These are phyloP conservation scores for Prasinococcaceae sp. DNA, from an alignment of 139 green algal species.

Conservation along the genomic window DNA sequence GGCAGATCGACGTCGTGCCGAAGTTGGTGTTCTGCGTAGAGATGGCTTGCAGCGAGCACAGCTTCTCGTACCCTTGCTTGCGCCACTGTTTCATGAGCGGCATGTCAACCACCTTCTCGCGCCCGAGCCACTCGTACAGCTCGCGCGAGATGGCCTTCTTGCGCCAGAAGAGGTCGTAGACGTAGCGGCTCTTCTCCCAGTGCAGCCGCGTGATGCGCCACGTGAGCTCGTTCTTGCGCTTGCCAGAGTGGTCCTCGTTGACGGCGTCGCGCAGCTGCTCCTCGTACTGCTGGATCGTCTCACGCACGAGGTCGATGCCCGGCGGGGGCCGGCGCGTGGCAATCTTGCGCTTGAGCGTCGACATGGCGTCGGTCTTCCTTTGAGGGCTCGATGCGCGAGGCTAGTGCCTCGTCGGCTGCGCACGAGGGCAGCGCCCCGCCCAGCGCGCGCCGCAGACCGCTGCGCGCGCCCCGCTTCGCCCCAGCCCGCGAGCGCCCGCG, in stretches of 20 bases:
- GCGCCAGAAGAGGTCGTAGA: slow-evolving; percentile 26
- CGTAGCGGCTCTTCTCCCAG: slow-evolving; percentile 24
- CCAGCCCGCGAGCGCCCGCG: too few relatives aligned
- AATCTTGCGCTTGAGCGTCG: too few relatives aligned
- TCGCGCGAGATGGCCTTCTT: slow-evolving; percentile 24
- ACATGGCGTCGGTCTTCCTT: too few relatives aligned
- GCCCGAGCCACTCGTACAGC: slow-evolving; percentile 21
- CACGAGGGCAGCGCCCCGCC: too few relatives aligned
- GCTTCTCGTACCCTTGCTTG: slow-evolving; percentile 22
- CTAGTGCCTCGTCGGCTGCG: too few relatives aligned
- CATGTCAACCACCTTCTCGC: background rate
- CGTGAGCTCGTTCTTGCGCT: slow-evolving; percentile 26
- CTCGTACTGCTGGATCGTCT: too few relatives aligned
- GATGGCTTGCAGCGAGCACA: slow-evolving; percentile 30
- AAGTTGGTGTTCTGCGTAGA: slow-evolving; percentile 28
- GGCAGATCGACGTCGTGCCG: slow-evolving; percentile 26
- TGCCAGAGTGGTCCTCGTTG: slow-evolving; percentile 28
- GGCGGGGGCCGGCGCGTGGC: too few relatives aligned
- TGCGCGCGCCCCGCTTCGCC: too few relatives aligned
- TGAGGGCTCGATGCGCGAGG: too few relatives aligned
- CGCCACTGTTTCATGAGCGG: background rate
- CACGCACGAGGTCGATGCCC: too few relatives aligned
- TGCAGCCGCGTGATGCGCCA: slow-evolving; percentile 31
- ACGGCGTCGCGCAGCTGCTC: too few relatives aligned
- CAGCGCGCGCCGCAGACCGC: too few relatives aligned